phyloP scores from a whole-genome alignment of 192 early-diverging fungal genomes.

The Funneliformis mosseae region DNA sequence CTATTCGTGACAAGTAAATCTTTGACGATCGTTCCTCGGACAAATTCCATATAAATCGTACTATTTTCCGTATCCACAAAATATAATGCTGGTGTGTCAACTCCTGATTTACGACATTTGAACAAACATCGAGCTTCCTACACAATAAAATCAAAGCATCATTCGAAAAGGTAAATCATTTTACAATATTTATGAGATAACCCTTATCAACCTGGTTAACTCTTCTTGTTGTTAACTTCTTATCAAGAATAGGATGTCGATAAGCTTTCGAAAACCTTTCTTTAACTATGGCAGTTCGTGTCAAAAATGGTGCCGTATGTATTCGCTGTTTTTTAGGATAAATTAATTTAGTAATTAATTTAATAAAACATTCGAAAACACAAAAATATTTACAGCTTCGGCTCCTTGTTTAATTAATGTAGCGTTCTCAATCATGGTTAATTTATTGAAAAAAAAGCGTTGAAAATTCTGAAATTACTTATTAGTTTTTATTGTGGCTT shows the following conservation, averaged over 20 bases:
- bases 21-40: slow-evolving; percentile 78
- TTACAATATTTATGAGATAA: slow-evolving; percentile 2
- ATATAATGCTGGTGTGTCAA: slow-evolving; percentile 83
- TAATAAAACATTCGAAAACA: background rate
- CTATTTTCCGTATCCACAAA: slow-evolving; percentile 71
- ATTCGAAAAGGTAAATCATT: background rate
- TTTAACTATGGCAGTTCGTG: slow-evolving; percentile 74
- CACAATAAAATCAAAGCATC: background rate
- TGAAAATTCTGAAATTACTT: too few relatives aligned
- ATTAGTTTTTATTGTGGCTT: too few relatives aligned
- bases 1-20: slow-evolving; percentile 58
- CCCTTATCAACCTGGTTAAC: slow-evolving; percentile 60
- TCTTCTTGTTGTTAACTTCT: slow-evolving; percentile 73
- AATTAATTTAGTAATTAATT: background rate
- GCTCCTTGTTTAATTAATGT: slow-evolving; percentile 83
- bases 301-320: slow-evolving; percentile 67
- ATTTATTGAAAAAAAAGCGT: too few relatives aligned
- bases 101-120: slow-evolving; percentile 67
- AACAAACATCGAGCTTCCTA: slow-evolving; percentile 84
- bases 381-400: slow-evolving; percentile 67
- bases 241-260: slow-evolving; percentile 89
- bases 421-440: slow-evolving; percentile 16
- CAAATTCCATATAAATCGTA: slow-evolving; percentile 90
- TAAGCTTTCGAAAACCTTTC: slow-evolving; percentile 93
- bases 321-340: slow-evolving; percentile 62